These are phyloP conservation scores for Picea glauca DNA, from an alignment of 75 land plant genomes.

Conservation along the genomic window DNA sequence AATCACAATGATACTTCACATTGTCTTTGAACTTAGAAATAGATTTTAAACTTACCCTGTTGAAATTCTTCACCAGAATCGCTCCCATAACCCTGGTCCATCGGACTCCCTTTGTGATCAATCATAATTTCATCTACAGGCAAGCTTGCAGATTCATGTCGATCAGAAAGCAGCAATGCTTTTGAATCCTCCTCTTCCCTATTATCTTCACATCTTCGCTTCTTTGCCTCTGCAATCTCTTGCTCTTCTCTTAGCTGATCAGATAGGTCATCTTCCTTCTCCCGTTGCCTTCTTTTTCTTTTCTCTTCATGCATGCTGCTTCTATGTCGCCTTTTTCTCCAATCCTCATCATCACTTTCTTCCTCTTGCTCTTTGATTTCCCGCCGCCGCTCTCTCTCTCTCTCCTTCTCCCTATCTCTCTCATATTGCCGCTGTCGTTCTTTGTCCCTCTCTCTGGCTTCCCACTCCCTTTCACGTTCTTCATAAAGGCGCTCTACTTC, in stretches of 20 bases:
- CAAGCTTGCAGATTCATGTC: neutral
- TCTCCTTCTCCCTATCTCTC: slow-evolving; percentile 92
- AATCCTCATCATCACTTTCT: slow-evolving; percentile 77
- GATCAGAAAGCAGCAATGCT: neutral
- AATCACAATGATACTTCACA: neutral
- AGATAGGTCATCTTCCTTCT: slow-evolving; percentile 79
- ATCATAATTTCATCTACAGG: slow-evolving; percentile 15
- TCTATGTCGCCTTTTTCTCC: slow-evolving; percentile 65
- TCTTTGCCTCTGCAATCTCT: slow-evolving; percentile 80
- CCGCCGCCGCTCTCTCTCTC: slow-evolving; percentile 66
- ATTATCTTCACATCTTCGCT: slow-evolving; percentile 46
- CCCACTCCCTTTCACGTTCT: slow-evolving; percentile 86
- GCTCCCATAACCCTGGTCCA: slow-evolving; percentile 19
- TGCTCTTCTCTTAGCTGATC: slow-evolving; percentile 83
- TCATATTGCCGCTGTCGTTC: slow-evolving; percentile 80
- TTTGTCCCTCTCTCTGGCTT: slow-evolving; percentile 82
- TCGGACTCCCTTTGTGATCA: slow-evolving; percentile 15
- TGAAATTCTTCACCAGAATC: slow-evolving; percentile 11
- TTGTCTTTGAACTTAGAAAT: neutral
- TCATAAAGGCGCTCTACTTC: slow-evolving; percentile 81
- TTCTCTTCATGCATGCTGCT: slow-evolving; percentile 60
- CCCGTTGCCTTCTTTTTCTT: slow-evolving; percentile 64
- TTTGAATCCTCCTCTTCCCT: slow-evolving; percentile 23
- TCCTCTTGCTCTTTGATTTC: slow-evolving; percentile 74
- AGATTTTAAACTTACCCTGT: slow-evolving; percentile 5